Percentiles rank a stretch among this genome's conserved stretches.
Conservation (phyloP, 2,329 filamentous ascomycete genomes). For the Hirsutella rhossiliensis region DNA sequence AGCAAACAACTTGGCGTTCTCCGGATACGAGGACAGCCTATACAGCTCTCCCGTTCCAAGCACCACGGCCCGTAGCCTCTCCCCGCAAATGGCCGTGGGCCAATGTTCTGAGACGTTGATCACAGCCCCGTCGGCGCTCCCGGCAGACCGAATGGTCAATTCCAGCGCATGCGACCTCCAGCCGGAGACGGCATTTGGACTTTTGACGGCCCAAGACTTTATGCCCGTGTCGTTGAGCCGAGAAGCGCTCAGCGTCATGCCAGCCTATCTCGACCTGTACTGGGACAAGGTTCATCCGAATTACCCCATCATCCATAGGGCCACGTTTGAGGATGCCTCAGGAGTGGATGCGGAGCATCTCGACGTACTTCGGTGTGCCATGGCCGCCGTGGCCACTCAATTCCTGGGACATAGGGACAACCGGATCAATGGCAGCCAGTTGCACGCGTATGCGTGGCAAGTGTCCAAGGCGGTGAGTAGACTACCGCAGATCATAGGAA, state of each 20-base stretch:
- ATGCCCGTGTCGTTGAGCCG: slow-evolving; percentile 22
- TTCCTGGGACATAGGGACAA: slow-evolving; percentile 35
- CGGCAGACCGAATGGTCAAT: slow-evolving; percentile 19
- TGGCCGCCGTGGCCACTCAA: slow-evolving; percentile 46
- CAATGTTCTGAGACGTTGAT: slow-evolving; percentile 37
- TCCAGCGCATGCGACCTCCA: slow-evolving; percentile 25
- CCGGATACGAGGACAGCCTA: slow-evolving; percentile 25
- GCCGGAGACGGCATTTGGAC: slow-evolving; percentile 26
- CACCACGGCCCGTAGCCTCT: slow-evolving; percentile 35
- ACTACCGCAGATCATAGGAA: too few relatives aligned
- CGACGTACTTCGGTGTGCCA: slow-evolving; percentile 37
- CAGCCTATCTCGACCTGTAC: slow-evolving; percentile 38
- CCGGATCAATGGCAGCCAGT: slow-evolving; percentile 33
- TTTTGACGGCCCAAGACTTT: slow-evolving; percentile 15
- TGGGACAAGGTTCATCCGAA: slow-evolving; percentile 37
- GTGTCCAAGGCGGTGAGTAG: slow-evolving; percentile 36
- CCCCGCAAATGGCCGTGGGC: slow-evolving; percentile 33
- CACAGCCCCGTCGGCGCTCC: slow-evolving; percentile 28
- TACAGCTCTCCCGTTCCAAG: slow-evolving; percentile 23
- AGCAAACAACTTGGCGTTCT: slow-evolving; percentile 15
- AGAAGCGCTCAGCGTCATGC: slow-evolving; percentile 29
- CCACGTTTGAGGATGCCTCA: slow-evolving; percentile 26
- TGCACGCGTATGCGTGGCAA: slow-evolving; percentile 39
- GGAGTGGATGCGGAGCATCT: slow-evolving; percentile 18
- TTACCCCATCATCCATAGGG: slow-evolving; percentile 38